These are phyloP conservation scores for Saccharum officinarum DNA, from an alignment of 176 grass and related monocot genomes.

Conservation along the genomic window DNA sequence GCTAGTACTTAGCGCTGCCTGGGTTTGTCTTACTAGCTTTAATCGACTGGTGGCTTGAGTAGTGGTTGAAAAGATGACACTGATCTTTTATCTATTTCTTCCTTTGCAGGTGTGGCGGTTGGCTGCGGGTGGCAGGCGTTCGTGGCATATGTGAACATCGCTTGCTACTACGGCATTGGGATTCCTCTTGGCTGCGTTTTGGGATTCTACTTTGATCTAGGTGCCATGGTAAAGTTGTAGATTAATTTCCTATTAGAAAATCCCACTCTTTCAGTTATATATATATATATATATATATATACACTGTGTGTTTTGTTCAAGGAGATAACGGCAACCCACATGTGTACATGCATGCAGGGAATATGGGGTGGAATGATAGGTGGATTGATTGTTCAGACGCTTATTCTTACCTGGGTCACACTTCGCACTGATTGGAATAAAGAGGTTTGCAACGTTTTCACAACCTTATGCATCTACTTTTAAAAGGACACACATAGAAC, in stretches of 20 bases:
- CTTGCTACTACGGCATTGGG: constrained; percentile 65
- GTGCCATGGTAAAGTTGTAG: constrained; percentile 44
- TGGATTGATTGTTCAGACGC: constrained; percentile 21
- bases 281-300: not conserved
- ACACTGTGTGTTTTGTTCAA: too few relatives aligned
- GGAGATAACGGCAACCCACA: not conserved
- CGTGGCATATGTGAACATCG: constrained; percentile 69
- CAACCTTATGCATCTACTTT: not conserved
- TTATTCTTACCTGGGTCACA: constrained; percentile 4
- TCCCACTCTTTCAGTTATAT: not conserved
- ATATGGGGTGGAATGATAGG: constrained; percentile 40
- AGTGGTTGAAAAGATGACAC: not conserved
- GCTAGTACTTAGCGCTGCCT: too few relatives aligned
- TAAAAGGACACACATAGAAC: not conserved
- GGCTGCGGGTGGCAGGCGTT: constrained; percentile 76
- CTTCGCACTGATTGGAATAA: constrained; percentile 32
- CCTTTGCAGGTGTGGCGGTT: constrained; percentile 53
- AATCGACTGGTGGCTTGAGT: not conserved
- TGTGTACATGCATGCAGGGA: constrained; percentile 13
- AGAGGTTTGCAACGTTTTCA: not conserved
- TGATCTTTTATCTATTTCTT: too few relatives aligned
- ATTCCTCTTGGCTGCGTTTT: constrained; percentile 51
- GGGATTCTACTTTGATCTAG: constrained; percentile 55
- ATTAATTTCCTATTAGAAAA: not conserved
- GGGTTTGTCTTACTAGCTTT: not conserved